phyloP scores from a whole-genome alignment of 202 grass and related monocot species.

The Carex arenaria region DNA sequence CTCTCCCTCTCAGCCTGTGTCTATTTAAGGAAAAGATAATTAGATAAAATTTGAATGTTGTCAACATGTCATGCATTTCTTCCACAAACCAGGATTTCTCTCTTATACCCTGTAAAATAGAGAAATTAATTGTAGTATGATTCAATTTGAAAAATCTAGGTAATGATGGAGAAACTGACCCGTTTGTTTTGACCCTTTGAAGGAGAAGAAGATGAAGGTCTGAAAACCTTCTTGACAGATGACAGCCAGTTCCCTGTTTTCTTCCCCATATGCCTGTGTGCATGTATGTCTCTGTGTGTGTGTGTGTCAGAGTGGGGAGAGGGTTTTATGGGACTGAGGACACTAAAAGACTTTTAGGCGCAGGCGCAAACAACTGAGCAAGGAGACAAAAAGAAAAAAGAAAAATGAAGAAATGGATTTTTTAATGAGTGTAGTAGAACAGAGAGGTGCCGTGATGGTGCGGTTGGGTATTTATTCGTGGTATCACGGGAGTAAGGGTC shows the following conservation, averaged over 20 bases:
- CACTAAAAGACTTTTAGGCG: background rate
- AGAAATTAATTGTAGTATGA: too few relatives aligned
- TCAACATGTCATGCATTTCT: background rate
- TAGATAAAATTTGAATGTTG: background rate
- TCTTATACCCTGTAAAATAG: background rate
- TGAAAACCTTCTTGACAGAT: constrained; percentile 66
- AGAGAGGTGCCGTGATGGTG: constrained; percentile 34
- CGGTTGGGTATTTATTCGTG: constrained; percentile 34
- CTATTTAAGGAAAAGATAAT: background rate
- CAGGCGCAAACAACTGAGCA: background rate
- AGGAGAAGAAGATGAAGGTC: constrained; percentile 37
- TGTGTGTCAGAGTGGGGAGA: background rate
- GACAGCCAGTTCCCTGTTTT: constrained; percentile 58
- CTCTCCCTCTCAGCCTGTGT: background rate
- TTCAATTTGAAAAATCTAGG: background rate
- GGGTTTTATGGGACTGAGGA: constrained; percentile 3
- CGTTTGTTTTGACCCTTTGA: constrained; percentile 2
- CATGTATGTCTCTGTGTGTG: constrained; percentile 1
- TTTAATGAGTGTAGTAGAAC: constrained; percentile 22
- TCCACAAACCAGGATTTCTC: background rate
- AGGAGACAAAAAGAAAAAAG: background rate
- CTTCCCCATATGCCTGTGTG: constrained; percentile 56
- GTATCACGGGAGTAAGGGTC: constrained; percentile 20
- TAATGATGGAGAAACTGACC: constrained; percentile 4
- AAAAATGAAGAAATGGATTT: constrained; percentile 1